Percentiles rank a stretch among this genome's conserved stretches.
phyloP scores from a whole-genome alignment of 1,284 basidiomycete species.

The Malassezia arunalokei region DNA sequence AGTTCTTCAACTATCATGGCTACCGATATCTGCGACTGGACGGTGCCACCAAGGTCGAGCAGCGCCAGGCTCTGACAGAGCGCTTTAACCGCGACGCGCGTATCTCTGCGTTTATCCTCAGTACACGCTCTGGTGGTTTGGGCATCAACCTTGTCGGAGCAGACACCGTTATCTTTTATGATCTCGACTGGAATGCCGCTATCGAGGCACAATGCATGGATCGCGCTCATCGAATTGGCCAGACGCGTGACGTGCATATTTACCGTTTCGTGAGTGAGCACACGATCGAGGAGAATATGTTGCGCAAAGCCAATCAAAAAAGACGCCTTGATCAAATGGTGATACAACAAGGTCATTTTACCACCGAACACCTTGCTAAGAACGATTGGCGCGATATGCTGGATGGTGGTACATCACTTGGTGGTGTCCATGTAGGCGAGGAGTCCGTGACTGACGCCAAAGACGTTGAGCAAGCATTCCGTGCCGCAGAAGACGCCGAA shows the following conservation, averaged over 20 bases:
- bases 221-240: constrained; percentile 83
- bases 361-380: constrained; percentile 49
- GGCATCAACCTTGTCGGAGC: constrained; percentile 92
- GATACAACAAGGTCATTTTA: constrained; percentile 83
- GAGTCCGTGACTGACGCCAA: constrained; percentile 43
- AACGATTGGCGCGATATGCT: constrained; percentile 77
- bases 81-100: constrained; percentile 87
- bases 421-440: constrained; percentile 27
- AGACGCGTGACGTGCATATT: constrained; percentile 91
- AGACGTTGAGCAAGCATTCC: constrained; percentile 60
- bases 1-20: constrained; percentile 82
- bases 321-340: constrained; percentile 79
- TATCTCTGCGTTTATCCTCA: constrained; percentile 85
- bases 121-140: constrained; percentile 81
- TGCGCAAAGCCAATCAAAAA: constrained; percentile 92
- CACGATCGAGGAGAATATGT: constrained; percentile 92
- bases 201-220: constrained; percentile 97
- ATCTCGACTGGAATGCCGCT: constrained; percentile 93
- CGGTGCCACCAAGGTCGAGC: constrained; percentile 88
- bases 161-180: constrained; percentile 90
- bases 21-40: constrained; percentile 85
- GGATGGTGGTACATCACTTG: constrained; percentile 45
- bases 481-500: constrained; percentile 74
- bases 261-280: constrained; percentile 85
- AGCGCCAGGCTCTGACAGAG: constrained; percentile 86